A percentile compares a stretch with the other conserved stretches of the same genome.
These are phyloP conservation scores for Candida sonorensis DNA, from an alignment of 805 yeast species.

Conservation along the genomic window DNA sequence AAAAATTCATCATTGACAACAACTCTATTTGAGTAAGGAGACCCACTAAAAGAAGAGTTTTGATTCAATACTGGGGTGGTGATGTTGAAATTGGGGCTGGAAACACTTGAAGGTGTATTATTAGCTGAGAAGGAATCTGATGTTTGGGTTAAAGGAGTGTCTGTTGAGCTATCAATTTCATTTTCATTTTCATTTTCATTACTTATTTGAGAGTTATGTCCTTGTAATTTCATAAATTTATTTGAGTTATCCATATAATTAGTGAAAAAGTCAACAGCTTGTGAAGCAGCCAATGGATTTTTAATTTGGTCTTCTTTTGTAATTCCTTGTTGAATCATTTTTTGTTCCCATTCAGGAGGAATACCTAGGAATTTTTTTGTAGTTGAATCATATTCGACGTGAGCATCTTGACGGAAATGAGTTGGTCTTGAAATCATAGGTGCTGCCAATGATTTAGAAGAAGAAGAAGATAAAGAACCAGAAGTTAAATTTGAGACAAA, in stretches of 20 bases:
- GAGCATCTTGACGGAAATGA: constrained; percentile 84
- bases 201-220: constrained; percentile 12
- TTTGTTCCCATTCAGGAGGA: constrained; percentile 87
- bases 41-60: no score
- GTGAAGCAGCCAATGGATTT: constrained; percentile 81
- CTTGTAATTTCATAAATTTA: constrained; percentile 25
- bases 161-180: constrained; percentile 14
- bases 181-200: constrained; percentile 17
- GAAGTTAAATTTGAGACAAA: constrained; percentile 23
- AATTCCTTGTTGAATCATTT: constrained; percentile 80
- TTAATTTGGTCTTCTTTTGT: constrained; percentile 82
- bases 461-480: constrained; percentile 6
- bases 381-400: constrained; percentile 81
- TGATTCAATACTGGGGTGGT: no score
- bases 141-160: no score
- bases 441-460: constrained; percentile 22
- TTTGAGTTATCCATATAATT: constrained; percentile 17
- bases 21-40: no score
- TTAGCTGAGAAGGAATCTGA: constrained; percentile 10
- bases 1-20: no score
- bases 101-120: constrained; percentile 8
- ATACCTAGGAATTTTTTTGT: constrained; percentile 87
- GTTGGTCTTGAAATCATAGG: constrained; percentile 81
- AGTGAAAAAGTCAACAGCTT: constrained; percentile 24
- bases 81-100: constrained; percentile 8